These are phyloP conservation scores for Penicillium polonicum DNA, from an alignment of 2,329 filamentous ascomycete genomes.

Conservation along the genomic window DNA sequence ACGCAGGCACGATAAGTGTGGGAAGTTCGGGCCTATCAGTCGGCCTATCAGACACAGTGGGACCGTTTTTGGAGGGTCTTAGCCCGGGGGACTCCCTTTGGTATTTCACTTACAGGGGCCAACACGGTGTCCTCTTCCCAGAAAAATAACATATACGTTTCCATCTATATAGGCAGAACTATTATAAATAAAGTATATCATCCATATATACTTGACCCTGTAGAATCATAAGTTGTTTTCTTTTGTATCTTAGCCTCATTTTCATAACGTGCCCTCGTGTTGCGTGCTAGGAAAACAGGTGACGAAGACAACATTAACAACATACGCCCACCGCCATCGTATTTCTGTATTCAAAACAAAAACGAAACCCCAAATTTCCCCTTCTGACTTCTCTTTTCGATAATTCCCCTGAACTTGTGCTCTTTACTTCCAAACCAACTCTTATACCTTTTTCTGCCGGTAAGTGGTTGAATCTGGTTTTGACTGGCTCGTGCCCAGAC, in stretches of 20 bases:
- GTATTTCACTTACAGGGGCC: constrained; percentile 8
- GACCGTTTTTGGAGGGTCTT: background rate
- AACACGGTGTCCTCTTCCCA: constrained; percentile 17
- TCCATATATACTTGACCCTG: background rate
- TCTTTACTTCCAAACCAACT: constrained; percentile 1
- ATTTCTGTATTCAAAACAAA: constrained; percentile 36
- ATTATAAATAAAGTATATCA: background rate
- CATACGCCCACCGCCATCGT: constrained; percentile 36
- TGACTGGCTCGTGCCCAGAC: constrained; percentile 7
- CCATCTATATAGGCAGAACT: constrained; percentile 8
- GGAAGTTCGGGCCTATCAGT: background rate
- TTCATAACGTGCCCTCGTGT: background rate
- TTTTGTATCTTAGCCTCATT: background rate
- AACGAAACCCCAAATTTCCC: constrained; percentile 21
- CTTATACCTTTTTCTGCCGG: constrained; percentile 13
- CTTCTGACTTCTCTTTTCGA: constrained; percentile 14
- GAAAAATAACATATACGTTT: background rate
- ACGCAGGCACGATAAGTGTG: background rate
- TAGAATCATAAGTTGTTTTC: background rate
- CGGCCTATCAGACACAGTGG: constrained; percentile 5
- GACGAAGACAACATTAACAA: constrained; percentile 35
- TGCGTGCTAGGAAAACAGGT: constrained; percentile 23
- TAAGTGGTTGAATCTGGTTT: constrained; percentile 5
- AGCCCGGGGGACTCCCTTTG: background rate
- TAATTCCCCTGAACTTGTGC: constrained; percentile 15